phyloP scores from a whole-genome alignment of 768 basidiomycete genomes.

The Daedaleopsis sinensis region DNA sequence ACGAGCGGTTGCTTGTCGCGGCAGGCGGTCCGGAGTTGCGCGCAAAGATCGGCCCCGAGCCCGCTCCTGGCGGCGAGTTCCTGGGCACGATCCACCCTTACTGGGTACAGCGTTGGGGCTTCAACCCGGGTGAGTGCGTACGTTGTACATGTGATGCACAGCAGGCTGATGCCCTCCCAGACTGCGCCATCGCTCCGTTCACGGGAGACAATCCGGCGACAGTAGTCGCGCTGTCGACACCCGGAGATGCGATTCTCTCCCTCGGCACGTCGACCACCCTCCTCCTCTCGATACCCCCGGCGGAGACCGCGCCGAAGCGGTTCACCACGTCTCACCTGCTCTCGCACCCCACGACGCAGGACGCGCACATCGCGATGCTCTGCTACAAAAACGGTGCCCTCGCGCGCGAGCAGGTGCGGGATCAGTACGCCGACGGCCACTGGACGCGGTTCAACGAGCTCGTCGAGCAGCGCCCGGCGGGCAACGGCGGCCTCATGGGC shows the following conservation, averaged over 20 bases:
- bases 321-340: conserved; percentile 78
- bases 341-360: conserved; percentile 62
- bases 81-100: conserved; percentile 68
- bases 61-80: conserved; percentile 67
- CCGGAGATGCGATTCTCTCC: conserved; percentile 83
- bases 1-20: conserved; percentile 61
- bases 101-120: conserved; percentile 79
- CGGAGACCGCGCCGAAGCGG: conserved; percentile 63
- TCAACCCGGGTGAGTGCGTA: conserved; percentile 54
- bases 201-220: conserved; percentile 92
- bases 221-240: conserved; percentile 70
- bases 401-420: conserved; percentile 75
- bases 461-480: conserved; percentile 54
- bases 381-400: conserved; percentile 91
- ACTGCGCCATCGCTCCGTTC: conserved; percentile 81
- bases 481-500: conserved; percentile 63
- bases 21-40: conserved; percentile 72
- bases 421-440: conserved; percentile 57
- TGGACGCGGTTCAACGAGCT: conserved; percentile 76
- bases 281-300: conserved; percentile 73
- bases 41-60: conserved; percentile 74
- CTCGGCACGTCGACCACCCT: conserved; percentile 90
- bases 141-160: background rate
- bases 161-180: conserved; percentile 35
- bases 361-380: conserved; percentile 84